Evolutionary conservation across 192 early-diverging fungal species (phyloP), one percentile per base, ranked within the genome.

Genomic region (Rhizophagus sp.): DNA sequence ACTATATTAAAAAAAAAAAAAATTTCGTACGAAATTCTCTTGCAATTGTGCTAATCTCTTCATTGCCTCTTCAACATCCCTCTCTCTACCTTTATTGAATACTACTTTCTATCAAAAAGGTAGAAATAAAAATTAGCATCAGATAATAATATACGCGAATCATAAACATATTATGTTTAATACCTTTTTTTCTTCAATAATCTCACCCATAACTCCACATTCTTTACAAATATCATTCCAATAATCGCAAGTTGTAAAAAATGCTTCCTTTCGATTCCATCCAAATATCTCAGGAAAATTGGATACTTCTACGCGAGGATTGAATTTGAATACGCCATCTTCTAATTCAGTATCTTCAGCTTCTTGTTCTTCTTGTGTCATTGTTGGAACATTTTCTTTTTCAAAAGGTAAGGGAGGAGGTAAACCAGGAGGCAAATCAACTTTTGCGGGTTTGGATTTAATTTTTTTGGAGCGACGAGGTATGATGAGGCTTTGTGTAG

Each of bases 141-240:
- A 8, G 5, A 41, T 61, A 8, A 33, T 19, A 73, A n/a, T 11
- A 25, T 13, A 4, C 1, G 7, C 4, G 13, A 33, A 12, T 24
- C 34, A 76, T 41, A 25, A 66, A 4, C 17, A 49, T 64, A 57
- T 65, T 3, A 77, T 12, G 25, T 66, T 39, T 36, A 3, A 49
- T 11, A 70, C 78, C 49, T 17, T 68, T 15, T 57, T 17, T 0
- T 79, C 34, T 3, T 12, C 13, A 57, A 41, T 61, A 9, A 79
- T 13, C 13, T 69, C 67, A 0, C 78, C 78, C 0, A 2, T 1
- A 22, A 79, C 78, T 2, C 22, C 17, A 61, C 27, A 61, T 9
- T 79, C 78, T 11, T 39, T 70, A 70, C 78, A 69, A 36, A 79
- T 57, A 9, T 79, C 78, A 10, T 33, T 41, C 78, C 66, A 79